Evolutionary conservation across 2,329 filamentous ascomycete species (phyloP), one percentile per base, ranked within the genome.

Genomic region (Emergomyces orientalis): DNA sequence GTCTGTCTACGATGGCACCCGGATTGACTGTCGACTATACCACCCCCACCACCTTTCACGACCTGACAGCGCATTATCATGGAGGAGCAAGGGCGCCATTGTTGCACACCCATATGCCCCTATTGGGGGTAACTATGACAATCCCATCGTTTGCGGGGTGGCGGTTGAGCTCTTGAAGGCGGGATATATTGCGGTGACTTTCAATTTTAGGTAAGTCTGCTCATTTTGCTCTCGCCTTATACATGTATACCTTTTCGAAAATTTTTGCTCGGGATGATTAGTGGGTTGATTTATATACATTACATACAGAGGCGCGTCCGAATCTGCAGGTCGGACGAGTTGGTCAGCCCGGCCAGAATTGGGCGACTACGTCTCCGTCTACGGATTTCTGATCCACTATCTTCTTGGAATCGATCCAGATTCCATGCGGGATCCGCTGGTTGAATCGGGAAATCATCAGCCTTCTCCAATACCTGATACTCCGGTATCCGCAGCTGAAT

Each of bases 51-150:
- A 65, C 69, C 51, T 65, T 49, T 39, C 65, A 70, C 64, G 67
- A 70, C 30, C 32, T 25, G 51, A 54, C 17, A 43, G 32, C 11
- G 51, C 25, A 8, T 51, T 49, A 32, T 62, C 60, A 7, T 78
- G 74, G 75, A 71, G 64, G 56, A 78, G 73, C 63, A 79, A 75
- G 64, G 84, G 81, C 3, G 86, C 86, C 0, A 80, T 96, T 3
- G 78, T 97, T 47, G 92, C 92, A 14, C 94, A 97, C 74, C 93
- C 94, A 0, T 97, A 97, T 72, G 91, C 90, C 41, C 87, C 90
- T 0, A 79, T 97, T 60, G 94, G 94, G 4, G 94, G 93, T 5
- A 86, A 80, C 73, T 94, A 86, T 71, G 90, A 97, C 72, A 92
- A 97, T 72, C 83, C 84, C 0, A 81, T 96, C 0, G 88, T 97